Conservation (phyloP, 768 basidiomycete species). For the Pleurotus citrinopileatus region DNA sequence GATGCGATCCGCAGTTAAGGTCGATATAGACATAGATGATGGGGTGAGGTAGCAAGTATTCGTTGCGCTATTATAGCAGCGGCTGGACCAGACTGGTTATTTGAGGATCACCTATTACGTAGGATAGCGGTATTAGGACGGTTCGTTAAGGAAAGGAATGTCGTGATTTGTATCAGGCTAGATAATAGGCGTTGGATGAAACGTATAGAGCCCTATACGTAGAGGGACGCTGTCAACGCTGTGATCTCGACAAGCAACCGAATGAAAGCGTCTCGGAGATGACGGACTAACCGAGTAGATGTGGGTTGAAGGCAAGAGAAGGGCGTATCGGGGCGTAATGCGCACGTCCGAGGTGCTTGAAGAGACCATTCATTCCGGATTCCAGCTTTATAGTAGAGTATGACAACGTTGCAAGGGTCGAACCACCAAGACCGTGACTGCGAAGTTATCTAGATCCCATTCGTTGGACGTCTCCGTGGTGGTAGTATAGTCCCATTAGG, state of each 20-base stretch:
- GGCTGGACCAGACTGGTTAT: not conserved
- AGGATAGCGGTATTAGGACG: conserved; percentile 8
- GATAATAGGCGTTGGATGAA: conserved; percentile 5
- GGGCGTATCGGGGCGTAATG: conserved; percentile 4
- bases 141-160: not conserved
- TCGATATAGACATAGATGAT: not conserved
- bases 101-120: not conserved
- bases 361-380: not conserved
- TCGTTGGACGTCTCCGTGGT: not conserved
- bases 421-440: not conserved
- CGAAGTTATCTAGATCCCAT: not conserved
- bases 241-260: conserved; percentile 5
- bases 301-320: not conserved
- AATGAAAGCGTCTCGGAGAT: conserved; percentile 1
- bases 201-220: conserved; percentile 2
- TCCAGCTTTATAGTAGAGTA: conserved; percentile 7
- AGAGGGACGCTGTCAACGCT: conserved; percentile 1
- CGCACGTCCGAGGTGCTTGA: not conserved
- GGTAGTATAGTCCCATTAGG: not conserved
- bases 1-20: conserved; percentile 1
- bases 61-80: not conserved
- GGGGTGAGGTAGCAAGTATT: not conserved
- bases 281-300: conserved; percentile 4
- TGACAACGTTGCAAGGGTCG: conserved; percentile 7
- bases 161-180: conserved; percentile 10